Percentiles rank a stretch among this genome's conserved stretches.
Evolutionary conservation across 2,329 filamentous ascomycete genomes (phyloP).

Genomic region (Xylariaceae sp.): DNA sequence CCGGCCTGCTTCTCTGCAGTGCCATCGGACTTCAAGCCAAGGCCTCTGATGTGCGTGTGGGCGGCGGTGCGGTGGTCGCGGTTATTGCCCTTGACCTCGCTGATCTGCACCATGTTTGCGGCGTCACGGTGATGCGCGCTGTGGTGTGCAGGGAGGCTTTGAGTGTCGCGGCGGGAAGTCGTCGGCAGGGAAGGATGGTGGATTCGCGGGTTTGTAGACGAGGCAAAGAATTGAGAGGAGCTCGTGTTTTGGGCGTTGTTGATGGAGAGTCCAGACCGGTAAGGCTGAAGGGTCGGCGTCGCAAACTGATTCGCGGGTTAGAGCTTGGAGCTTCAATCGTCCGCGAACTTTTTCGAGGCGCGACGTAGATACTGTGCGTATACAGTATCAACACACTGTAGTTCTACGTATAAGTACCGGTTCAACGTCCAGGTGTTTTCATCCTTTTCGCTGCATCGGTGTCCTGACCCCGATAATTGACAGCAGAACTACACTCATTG

Average conservation of each 20-base stretch:
- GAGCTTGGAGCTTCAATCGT: slow-evolving; percentile 19
- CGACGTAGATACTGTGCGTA: slow-evolving; percentile 19
- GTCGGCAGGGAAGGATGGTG: no score
- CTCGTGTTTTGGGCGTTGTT: not conserved
- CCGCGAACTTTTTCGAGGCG: slow-evolving; percentile 31
- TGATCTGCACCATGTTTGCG: slow-evolving; percentile 76
- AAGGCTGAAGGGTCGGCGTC: slow-evolving; percentile 13
- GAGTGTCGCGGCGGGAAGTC: no score
- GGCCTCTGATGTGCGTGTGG: slow-evolving; percentile 95
- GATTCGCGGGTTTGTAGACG: no score
- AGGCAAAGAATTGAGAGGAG: no score
- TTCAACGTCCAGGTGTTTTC: no score
- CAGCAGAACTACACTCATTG: no score
- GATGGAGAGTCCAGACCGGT: not conserved
- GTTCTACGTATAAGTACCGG: not conserved
- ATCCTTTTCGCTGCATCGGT: no score
- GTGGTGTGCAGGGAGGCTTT: no score
- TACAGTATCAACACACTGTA: slow-evolving; percentile 5
- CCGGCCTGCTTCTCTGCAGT: slow-evolving; percentile 72
- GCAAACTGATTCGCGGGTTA: slow-evolving; percentile 17
- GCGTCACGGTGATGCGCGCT: slow-evolving; percentile 15
- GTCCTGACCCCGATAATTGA: no score
- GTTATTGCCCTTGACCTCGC: slow-evolving; percentile 89
- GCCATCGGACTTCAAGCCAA: slow-evolving; percentile 83
- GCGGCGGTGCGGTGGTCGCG: slow-evolving; percentile 95